Conservation (phyloP, 169 alveolate genomes). For the Plasmodium ovale region DNA sequence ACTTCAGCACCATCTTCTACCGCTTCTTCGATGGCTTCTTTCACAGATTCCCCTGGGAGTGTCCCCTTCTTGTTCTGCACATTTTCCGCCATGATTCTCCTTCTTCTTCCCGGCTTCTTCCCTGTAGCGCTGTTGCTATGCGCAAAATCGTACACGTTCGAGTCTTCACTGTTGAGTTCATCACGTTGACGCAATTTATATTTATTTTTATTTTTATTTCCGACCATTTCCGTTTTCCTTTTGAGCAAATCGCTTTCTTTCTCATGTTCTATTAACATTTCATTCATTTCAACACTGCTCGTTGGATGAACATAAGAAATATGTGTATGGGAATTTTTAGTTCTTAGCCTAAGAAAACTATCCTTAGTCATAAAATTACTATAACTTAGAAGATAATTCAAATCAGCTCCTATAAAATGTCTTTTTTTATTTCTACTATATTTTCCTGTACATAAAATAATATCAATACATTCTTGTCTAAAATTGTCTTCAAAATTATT, state of each 20-base stretch:
- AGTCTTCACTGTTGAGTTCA: neutral
- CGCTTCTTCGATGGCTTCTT: neutral
- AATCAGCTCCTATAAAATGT: constrained; percentile 38
- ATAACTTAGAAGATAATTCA: constrained; percentile 35
- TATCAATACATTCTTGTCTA: constrained; percentile 91
- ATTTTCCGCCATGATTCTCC: neutral
- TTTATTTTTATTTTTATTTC: neutral
- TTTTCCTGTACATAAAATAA: constrained; percentile 83
- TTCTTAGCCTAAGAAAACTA: neutral
- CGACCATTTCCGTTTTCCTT: too few relatives aligned
- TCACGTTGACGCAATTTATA: neutral
- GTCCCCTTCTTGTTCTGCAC: too few relatives aligned
- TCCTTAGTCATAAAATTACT: constrained; percentile 22
- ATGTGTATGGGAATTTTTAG: neutral
- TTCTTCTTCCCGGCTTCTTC: neutral
- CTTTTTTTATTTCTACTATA: constrained; percentile 62
- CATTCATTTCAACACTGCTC: neutral
- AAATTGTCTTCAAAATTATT: constrained; percentile 90
- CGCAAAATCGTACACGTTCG: neutral
- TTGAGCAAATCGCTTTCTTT: too few relatives aligned
- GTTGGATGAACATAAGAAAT: neutral
- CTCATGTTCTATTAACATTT: too few relatives aligned
- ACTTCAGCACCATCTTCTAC: neutral
- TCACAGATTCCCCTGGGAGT: neutral
- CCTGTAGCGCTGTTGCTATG: neutral